Conservation (phyloP, 1,284 basidiomycete species). For the Coniophora puteana region DNA sequence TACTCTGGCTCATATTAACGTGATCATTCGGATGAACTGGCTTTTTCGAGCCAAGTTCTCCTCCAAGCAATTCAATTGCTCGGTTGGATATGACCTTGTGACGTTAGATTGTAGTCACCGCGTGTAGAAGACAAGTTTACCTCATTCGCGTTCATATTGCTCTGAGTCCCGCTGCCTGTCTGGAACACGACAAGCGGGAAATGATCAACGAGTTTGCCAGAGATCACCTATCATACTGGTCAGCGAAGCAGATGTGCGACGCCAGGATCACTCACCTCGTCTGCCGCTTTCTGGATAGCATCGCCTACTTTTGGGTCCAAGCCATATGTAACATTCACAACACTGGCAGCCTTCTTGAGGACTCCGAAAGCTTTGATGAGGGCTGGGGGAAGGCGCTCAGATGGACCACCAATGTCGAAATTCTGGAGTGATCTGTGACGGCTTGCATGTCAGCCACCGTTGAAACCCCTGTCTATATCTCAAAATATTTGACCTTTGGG, state of each 20-base stretch:
- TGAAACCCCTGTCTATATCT: too few species aligned
- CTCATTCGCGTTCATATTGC: constrained; percentile 99
- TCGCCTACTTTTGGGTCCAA: constrained; percentile 87
- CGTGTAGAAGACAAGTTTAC: constrained; percentile 29
- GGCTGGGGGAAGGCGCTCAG: constrained; percentile 90
- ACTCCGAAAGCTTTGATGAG: constrained; percentile 98
- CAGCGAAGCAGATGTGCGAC: not conserved
- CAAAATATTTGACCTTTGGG: constrained; percentile 82
- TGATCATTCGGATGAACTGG: constrained; percentile 99
- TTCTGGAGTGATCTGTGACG: constrained; percentile 83
- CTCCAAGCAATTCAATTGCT: constrained; percentile 96
- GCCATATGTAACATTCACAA: constrained; percentile 90
- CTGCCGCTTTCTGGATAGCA: constrained; percentile 91
- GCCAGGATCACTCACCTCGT: constrained; percentile 65
- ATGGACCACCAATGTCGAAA: constrained; percentile 96
- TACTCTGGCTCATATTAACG: constrained; percentile 99
- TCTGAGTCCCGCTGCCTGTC: constrained; percentile 98
- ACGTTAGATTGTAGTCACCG: not conserved
- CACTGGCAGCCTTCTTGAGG: constrained; percentile 95
- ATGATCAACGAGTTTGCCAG: constrained; percentile 90
- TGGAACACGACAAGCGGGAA: constrained; percentile 99
- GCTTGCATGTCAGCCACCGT: not conserved
- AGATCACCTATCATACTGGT: constrained; percentile 70
- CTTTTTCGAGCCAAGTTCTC: constrained; percentile 92
- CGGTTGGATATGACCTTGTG: constrained; percentile 93